Base-by-base conservation (phyloP, 257 asterid genomes). In the Rauvolfia tetraphylla region DNA sequence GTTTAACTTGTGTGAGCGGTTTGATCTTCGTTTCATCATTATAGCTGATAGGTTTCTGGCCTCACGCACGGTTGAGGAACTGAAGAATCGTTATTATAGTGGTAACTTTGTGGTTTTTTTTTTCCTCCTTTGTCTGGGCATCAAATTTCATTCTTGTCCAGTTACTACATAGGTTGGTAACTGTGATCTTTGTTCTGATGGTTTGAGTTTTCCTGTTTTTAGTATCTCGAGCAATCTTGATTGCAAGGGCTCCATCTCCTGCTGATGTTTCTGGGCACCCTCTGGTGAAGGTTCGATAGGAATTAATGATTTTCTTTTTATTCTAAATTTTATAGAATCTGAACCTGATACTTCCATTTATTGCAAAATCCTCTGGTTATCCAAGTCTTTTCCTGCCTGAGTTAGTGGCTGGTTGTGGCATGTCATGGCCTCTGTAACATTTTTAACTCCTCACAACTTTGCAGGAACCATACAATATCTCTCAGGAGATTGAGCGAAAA, bases 11-110 rank as follows among this genome's bases (percentile, higher is more conserved):
- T 95, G 99, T 75, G 93, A 90, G 83, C 93, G 84, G 75, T 93
- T 89, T 86, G 98, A 95, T 87, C 98, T 95, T 68, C 97, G 99
- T 49, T 95, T 95, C 73, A 51, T 91, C 48, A 86, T 93, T 78
- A 78, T 95, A 75, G 99, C 97, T 65, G 99, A 95, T 82, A 89
- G 97, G 77, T 95, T 92, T 82, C 89, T 96, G 56, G 86, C 96
- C 49, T 79, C 93, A 76, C 92, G 86, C 84, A 87, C 96, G 9
- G 87, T 95, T 79, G 99, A 95, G 88, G 99, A 95, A 81, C 88
- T 95, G 78, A 95, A 91, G 87, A 87, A 86, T 78, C 98, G 98
- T 31, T 91, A 90, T 68, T 95, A 95, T 68, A 85, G 87, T 81
- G 99, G 98, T 95, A 91, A 61, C 22, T 38, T 56, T 34, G 71